Evolutionary conservation across 2,329 filamentous ascomycete species (phyloP).

Genomic region (Neonectria hederae): DNA sequence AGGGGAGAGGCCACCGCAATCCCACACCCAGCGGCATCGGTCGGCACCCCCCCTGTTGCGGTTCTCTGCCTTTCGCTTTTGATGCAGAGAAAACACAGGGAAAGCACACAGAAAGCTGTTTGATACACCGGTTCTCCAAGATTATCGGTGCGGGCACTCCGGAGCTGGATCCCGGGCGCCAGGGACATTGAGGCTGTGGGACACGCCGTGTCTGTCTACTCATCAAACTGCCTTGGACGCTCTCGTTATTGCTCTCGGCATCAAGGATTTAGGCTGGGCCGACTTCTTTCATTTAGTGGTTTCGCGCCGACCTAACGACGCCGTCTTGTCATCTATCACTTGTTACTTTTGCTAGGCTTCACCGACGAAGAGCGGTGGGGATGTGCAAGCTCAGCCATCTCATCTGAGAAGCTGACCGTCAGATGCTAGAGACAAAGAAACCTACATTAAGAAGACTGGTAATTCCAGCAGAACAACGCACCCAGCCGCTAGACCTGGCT

Average conservation of each 20-base stretch:
- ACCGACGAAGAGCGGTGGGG: conserved; percentile 38
- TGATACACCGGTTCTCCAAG: conserved; percentile 37
- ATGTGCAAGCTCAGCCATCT: conserved; percentile 32
- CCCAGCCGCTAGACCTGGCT: conserved; percentile 38
- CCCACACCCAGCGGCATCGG: conserved; percentile 31
- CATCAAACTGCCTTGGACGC: conserved; percentile 29
- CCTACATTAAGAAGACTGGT: conserved; percentile 23
- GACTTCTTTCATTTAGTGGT: conserved; percentile 14
- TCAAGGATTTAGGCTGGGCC: conserved; percentile 28
- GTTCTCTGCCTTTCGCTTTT: conserved; percentile 30
- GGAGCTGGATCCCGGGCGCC: conserved; percentile 24
- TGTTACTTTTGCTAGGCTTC: conserved; percentile 40
- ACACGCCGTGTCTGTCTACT: conserved; percentile 33
- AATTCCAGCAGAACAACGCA: conserved; percentile 28
- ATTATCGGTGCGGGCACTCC: conserved; percentile 23
- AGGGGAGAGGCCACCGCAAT: conserved; percentile 6
- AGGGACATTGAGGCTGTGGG: conserved; percentile 34
- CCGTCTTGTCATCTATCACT: conserved; percentile 42
- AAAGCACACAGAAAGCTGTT: conserved; percentile 35
- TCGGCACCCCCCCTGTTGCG: conserved; percentile 33
- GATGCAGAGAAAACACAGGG: conserved; percentile 35
- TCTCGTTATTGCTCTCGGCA: conserved; percentile 27
- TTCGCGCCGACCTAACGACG: conserved; percentile 17
- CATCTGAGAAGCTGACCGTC: conserved; percentile 29
- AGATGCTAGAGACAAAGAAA: conserved; percentile 38